phyloP scores from a whole-genome alignment of 176 grass and related monocot species.

The Raddia distichophylla region DNA sequence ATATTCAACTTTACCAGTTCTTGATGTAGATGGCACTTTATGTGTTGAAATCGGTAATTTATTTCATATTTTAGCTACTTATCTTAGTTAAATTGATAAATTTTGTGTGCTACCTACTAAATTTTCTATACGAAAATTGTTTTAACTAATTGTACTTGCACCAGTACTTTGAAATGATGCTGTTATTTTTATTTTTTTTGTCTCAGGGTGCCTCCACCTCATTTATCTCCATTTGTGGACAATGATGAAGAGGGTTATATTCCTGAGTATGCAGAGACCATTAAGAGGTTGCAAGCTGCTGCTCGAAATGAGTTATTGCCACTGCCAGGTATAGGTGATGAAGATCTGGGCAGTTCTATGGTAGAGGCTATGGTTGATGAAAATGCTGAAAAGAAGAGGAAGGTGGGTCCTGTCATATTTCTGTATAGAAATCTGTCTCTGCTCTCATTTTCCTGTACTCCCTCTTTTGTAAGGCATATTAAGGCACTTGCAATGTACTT shows the following conservation, averaged over 20 bases:
- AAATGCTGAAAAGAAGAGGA: conserved; percentile 68
- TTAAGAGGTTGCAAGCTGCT: conserved; percentile 73
- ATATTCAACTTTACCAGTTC: not conserved
- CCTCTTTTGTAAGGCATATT: too few species aligned
- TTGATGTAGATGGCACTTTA: not conserved
- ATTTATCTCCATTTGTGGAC: conserved; percentile 98
- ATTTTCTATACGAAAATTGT: not conserved
- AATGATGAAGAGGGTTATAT: conserved; percentile 93
- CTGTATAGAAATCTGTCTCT: not conserved
- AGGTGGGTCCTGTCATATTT: conserved; percentile 52
- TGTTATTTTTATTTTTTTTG: not conserved
- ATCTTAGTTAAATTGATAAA: not conserved
- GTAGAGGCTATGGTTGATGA: conserved; percentile 72
- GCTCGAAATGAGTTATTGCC: conserved; percentile 79
- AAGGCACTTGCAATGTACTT: too few species aligned
- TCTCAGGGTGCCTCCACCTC: conserved; percentile 89
- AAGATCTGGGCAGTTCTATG: conserved; percentile 65
- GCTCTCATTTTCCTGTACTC: not conserved
- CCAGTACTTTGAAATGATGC: not conserved
- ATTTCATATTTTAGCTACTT: not conserved
- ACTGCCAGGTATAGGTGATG: conserved; percentile 76
- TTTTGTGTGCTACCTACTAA: not conserved
- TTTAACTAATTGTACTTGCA: not conserved
- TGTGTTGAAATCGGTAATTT: conserved; percentile 16
- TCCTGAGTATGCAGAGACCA: conserved; percentile 93